Evolutionary conservation across 495 filamentous ascomycete species (phyloP).

Genomic region (Penicillium verhagenii): DNA sequence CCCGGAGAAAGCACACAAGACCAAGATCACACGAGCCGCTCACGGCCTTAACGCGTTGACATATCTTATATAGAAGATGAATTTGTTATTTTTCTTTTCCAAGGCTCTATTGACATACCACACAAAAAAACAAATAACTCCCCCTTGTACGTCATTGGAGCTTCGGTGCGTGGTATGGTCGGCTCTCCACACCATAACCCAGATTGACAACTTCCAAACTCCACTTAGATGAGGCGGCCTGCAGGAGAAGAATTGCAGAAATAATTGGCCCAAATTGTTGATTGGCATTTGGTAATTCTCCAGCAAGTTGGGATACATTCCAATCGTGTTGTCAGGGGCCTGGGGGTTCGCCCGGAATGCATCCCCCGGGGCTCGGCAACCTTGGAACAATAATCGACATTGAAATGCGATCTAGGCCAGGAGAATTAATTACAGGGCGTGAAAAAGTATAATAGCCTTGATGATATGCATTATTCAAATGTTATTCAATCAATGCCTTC

Average conservation of each 20-base stretch:
- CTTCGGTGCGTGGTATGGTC: constrained; percentile 15
- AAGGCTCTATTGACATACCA: constrained; percentile 20
- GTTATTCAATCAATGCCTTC: too few relatives aligned
- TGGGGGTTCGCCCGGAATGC: constrained; percentile 21
- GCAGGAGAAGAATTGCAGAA: neutral
- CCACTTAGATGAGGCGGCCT: neutral
- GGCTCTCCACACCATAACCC: neutral
- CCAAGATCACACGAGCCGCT: constrained; percentile 1
- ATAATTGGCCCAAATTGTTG: neutral
- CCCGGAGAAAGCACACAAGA: constrained; percentile 11
- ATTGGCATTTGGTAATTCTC: constrained; percentile 12
- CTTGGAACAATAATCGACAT: neutral
- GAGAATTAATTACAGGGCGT: too few relatives aligned
- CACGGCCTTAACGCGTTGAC: neutral
- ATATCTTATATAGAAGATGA: constrained; percentile 21
- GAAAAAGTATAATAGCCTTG: too few relatives aligned
- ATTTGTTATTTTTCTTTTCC: constrained; percentile 15
- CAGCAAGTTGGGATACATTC: constrained; percentile 20
- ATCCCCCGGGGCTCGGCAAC: neutral
- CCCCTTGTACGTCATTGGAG: constrained; percentile 9
- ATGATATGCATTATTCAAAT: too few relatives aligned
- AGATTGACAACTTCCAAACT: neutral
- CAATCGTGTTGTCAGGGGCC: constrained; percentile 25
- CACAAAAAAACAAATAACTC: constrained; percentile 16
- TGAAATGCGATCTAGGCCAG: constrained; percentile 2